Base-by-base conservation (phyloP, 2,329 filamentous ascomycete species). In the Claviceps sp. region DNA sequence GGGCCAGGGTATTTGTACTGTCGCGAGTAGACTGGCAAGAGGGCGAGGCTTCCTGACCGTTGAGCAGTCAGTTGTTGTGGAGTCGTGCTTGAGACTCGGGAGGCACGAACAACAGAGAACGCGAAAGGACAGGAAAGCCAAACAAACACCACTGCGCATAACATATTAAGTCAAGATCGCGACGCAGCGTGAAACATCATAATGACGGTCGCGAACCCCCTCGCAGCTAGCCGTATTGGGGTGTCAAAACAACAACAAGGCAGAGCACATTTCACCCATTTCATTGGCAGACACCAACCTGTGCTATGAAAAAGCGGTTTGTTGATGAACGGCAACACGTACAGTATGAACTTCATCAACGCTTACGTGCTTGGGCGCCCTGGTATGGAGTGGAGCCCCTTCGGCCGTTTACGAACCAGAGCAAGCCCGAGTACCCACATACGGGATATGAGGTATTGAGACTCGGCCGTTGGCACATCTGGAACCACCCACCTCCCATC, bases 401-500 rank as follows among this genome's bases (percentile, higher is more conserved):
- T 51, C 52, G 53, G 48, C 51, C 53, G 52, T 48, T 52, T 52
- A 55, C 51, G 34, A 49, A 49, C 56, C 54, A 37, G 53, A 55
- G 52, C 50, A 43, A 48, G 56, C 51, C 37, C 50, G n/a, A n/a
- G 38, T n/a, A 40, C 38, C 40, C 42, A 26, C 42, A 16, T 24
- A 22, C 20, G 24, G 42, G 20, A 26, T 11, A 20, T 13, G 41
- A 20, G 54, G 55, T 50, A 43, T 47, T 20, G 18, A 44, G 41
- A 42, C n/a, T 52, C 13, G 9, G 37, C 37, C 34, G 37, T 52
- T 52, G 47, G 51, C 42, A 43, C 51, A 41, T 50, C 30, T 45
- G 16, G 48, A 41, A 48, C 51, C 51, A 50, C 51, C 47, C 48
- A n/a, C 42, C 42, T 52, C 47, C 51, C 51, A 38, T 34, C 30